Conservation (phyloP, 306 rosid genomes). For the Vachellia collinsii region DNA sequence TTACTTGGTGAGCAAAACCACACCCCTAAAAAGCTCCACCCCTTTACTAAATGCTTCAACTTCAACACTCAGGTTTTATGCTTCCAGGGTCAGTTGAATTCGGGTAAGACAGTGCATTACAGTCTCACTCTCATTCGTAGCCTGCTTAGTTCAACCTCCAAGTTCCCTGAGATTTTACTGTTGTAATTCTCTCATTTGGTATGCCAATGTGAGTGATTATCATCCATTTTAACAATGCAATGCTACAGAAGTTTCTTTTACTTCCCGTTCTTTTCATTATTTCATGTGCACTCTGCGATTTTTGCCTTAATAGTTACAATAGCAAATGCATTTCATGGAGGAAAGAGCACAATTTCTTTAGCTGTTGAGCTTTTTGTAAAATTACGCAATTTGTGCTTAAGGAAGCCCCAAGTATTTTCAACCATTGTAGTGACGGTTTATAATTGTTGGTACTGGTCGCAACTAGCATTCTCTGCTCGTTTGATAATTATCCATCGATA, state of each 20-base stretch:
- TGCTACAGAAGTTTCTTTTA: neutral
- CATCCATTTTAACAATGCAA: neutral
- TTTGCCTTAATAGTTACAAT: neutral
- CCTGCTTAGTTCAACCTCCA: neutral
- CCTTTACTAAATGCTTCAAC: neutral
- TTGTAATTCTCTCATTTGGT: neutral
- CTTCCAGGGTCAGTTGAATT: neutral
- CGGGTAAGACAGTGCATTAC: neutral
- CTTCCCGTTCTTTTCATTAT: neutral
- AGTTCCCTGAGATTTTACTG: neutral
- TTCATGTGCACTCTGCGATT: neutral
- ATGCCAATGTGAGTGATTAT: slow-evolving; percentile 4
- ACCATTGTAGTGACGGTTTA: neutral
- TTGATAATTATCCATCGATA: neutral
- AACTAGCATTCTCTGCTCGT: neutral
- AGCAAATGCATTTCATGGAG: neutral
- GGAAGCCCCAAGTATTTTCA: neutral
- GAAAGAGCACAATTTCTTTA: neutral
- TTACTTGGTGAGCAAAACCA: neutral
- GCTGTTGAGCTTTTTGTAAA: neutral
- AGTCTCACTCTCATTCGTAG: neutral
- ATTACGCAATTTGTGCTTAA: neutral
- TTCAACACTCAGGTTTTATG: neutral
- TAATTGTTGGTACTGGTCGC: neutral
- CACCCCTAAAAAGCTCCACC: neutral